Evolutionary conservation across 1,139 yeast species (phyloP).

Genomic region (Kurtzmaniella quercitrusa): DNA sequence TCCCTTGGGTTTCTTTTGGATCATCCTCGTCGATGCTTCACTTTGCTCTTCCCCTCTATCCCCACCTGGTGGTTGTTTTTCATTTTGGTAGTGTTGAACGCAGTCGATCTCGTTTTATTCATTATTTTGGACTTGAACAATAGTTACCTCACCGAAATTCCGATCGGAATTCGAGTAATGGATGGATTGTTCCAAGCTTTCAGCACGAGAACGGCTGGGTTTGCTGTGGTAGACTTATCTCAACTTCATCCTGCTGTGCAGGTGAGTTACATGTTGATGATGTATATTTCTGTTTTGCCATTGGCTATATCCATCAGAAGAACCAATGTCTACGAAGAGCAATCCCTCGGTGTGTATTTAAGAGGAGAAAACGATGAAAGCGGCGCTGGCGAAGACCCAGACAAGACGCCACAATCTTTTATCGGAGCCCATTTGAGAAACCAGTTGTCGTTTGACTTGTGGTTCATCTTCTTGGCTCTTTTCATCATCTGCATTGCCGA

Average conservation of each 20-base stretch:
- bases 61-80: slow-evolving; percentile 95
- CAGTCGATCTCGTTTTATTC: slow-evolving; percentile 74
- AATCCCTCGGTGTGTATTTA: slow-evolving; percentile 79
- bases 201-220: slow-evolving; percentile 93
- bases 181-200: slow-evolving; percentile 90
- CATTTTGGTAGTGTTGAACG: slow-evolving; percentile 67
- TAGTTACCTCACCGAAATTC: slow-evolving; percentile 41
- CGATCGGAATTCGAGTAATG: slow-evolving; percentile 65
- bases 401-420: slow-evolving; percentile 50
- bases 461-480: slow-evolving; percentile 87
- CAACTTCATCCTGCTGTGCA: slow-evolving; percentile 84
- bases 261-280: slow-evolving; percentile 92
- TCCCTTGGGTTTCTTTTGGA: slow-evolving; percentile 83
- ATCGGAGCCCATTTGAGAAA: slow-evolving; percentile 86
- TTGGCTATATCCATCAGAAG: slow-evolving; percentile 93
- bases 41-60: slow-evolving; percentile 81
- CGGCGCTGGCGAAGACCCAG: slow-evolving; percentile 22
- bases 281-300: slow-evolving; percentile 96
- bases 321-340: slow-evolving; percentile 97
- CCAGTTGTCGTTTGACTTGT: slow-evolving; percentile 89
- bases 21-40: slow-evolving; percentile 96
- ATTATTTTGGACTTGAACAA: slow-evolving; percentile 69
- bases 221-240: slow-evolving; percentile 65
- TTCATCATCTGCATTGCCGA: slow-evolving; percentile 87
- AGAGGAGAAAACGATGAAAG: slow-evolving; percentile 33